Evolutionary conservation across 2,329 filamentous ascomycete species (phyloP), one percentile per base, ranked within the genome.

Genomic region (Curvularia spicifera): DNA sequence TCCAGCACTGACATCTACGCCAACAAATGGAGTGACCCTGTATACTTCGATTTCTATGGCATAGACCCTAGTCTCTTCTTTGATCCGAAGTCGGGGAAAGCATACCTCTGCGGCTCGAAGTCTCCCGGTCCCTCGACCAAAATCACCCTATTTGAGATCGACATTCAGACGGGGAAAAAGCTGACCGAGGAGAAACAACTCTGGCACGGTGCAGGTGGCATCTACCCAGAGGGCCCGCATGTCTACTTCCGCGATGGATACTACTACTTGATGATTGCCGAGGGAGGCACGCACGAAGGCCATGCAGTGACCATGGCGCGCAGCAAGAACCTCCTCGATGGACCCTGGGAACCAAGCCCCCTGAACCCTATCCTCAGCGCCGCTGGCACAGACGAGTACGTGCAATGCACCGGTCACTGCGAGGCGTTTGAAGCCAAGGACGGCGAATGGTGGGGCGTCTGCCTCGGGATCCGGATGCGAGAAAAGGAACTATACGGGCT

Each of bases 221-320:
- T 61, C 9, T 60, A 57, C 20, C 68, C 74, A 1, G 75, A 78
- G 50, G 75, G 74, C 1, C 74, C 76, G 2, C 75, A 77, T 45
- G 64, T 77, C 8, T 76, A 76, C 57, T 59, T 62, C 20, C 71
- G 69, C 43, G 65, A 75, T 51, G 71, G 60, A 3, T 73, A 65
- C 12, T 76, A 74, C 49, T 77, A 76, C 44, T 60, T 77, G 0
- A 49, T 77, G 53, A 65, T 75, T 33, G 72, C 74, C 0, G 71
- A 77, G 61, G 76, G 73, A 20, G 66, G 61, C 26, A 64, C 59
- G 15, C 59, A 57, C 43, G 51, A 60, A 49, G 52, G 51, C 20
- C 61, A 63, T 8, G 53, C 46, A 18, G 48, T 60, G 13, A 60
- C 56, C 12, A 65, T 65, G 39, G 62, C 64, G 18, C 52, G 64